Base-by-base conservation (phyloP, 2,329 filamentous ascomycete species). In the Phialocephala sp. region DNA sequence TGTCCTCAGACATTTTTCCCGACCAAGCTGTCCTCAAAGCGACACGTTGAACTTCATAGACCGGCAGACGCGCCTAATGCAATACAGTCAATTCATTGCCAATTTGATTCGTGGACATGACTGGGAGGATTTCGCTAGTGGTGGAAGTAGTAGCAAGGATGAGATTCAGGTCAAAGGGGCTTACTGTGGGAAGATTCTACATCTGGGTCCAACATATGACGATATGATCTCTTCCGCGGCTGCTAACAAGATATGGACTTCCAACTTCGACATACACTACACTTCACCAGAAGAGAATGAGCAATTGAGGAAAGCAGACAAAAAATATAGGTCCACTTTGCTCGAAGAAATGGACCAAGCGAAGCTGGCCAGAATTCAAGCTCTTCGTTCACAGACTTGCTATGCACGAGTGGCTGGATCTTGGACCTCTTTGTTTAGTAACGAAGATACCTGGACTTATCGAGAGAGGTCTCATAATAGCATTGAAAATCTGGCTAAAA, bases 191-290 rank as follows among this genome's bases (percentile, higher is more conserved):
- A 20, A 36, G 18, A 63, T 63, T 11, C 15, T 63, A 43, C 36
- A 63, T 15, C 3, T 63, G 20, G 60, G 60, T n/a, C 60, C 54
- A n/a, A 63, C 52, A 4, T 58, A 57, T 24, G 37, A 63, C 11
- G 60, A 63, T 8, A 37, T 56, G 39, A 9, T 43, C 11, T 39
- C 20, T 50, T 43, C 36, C 11, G 41, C 24, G 14, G 45, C 18
- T 35, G 50, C 52, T 18, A 36, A 55, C 27, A 63, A 36, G 47
- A 18, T 4, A 4, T 63, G 60, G 60, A 27, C n/a, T 35, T 4
- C 27, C 18, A 43, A 12, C 20, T 58, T 58, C 27, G 54, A 50
- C 5, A 20, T 14, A 9, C 36, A 63, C 22, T 57, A 45, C n/a
- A 12, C 8, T n/a, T 18, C 11, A 37, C 18, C n/a, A 41, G 37